Conservation (phyloP, 2,329 filamentous ascomycete species). For the Emmonsia crescens region DNA sequence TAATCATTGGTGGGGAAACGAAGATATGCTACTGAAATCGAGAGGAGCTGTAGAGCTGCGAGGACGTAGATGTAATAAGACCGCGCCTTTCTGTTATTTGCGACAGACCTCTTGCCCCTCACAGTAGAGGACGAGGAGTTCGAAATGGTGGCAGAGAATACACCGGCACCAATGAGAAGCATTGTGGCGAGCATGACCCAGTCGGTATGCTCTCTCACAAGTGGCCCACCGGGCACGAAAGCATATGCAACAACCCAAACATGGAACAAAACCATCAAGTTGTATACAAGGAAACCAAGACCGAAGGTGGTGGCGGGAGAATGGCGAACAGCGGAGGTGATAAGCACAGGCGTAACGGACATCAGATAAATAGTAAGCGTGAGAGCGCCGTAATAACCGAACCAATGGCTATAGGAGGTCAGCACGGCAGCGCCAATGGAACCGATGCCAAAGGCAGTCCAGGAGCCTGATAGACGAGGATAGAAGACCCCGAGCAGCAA, state of each 20-base stretch:
- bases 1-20: conserved; percentile 92
- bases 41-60: conserved; percentile 65
- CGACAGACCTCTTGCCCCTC: conserved; percentile 26
- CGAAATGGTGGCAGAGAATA: conserved; percentile 55
- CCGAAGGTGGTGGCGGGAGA: conserved; percentile 74
- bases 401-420: conserved; percentile 71
- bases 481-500: conserved; percentile 64
- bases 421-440: conserved; percentile 67
- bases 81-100: conserved; percentile 40
- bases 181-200: conserved; percentile 88
- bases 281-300: conserved; percentile 80
- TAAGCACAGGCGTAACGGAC: conserved; percentile 64
- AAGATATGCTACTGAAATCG: conserved; percentile 69
- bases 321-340: conserved; percentile 65
- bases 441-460: conserved; percentile 69
- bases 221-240: conserved; percentile 86
- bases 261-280: conserved; percentile 90
- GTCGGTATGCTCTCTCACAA: conserved; percentile 88
- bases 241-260: conserved; percentile 98
- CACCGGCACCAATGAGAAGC: conserved; percentile 70
- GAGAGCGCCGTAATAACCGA: conserved; percentile 77
- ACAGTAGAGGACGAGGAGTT: conserved; percentile 35
- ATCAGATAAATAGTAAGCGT: conserved; percentile 67
- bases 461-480: conserved; percentile 61
- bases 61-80: conserved; percentile 64